phyloP scores from a whole-genome alignment of 306 rosid genomes.

The Citrullus mucosospermus region DNA sequence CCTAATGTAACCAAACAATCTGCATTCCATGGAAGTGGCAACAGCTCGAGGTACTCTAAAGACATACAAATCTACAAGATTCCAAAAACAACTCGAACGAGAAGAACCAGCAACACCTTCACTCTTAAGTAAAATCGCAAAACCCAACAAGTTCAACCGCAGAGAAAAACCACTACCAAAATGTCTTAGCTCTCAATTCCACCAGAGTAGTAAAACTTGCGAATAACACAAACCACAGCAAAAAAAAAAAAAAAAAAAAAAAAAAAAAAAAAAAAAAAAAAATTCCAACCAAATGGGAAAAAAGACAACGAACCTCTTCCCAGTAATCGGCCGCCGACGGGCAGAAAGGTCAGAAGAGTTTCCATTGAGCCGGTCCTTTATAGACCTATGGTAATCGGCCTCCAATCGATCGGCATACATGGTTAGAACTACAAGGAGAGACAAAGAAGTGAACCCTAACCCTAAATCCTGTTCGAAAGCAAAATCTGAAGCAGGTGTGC shows the following conservation, averaged over 20 bases:
- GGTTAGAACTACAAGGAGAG: neutral
- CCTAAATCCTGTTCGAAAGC: neutral
- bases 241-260: too few species aligned
- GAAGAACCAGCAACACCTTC: neutral
- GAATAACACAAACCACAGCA: neutral
- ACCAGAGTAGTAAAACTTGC: neutral
- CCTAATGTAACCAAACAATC: neutral
- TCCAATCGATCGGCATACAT: constrained; percentile 97
- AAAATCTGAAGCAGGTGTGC: neutral
- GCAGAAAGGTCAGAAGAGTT: constrained; percentile 23
- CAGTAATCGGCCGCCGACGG: constrained; percentile 49
- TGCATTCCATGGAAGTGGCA: neutral
- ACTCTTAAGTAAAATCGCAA: neutral
- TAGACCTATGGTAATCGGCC: constrained; percentile 53
- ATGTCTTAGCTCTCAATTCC: neutral
- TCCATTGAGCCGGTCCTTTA: constrained; percentile 82
- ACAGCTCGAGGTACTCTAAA: neutral
- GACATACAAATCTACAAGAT: neutral
- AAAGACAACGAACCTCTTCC: constrained; percentile 51
- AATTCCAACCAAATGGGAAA: neutral
- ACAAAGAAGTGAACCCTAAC: constrained; percentile 1
- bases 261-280: too few species aligned
- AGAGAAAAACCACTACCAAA: neutral
- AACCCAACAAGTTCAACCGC: neutral
- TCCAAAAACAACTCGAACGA: neutral